These are phyloP conservation scores for Laetiporus sulphureus DNA, from an alignment of 1,284 basidiomycete genomes.

Conservation along the genomic window DNA sequence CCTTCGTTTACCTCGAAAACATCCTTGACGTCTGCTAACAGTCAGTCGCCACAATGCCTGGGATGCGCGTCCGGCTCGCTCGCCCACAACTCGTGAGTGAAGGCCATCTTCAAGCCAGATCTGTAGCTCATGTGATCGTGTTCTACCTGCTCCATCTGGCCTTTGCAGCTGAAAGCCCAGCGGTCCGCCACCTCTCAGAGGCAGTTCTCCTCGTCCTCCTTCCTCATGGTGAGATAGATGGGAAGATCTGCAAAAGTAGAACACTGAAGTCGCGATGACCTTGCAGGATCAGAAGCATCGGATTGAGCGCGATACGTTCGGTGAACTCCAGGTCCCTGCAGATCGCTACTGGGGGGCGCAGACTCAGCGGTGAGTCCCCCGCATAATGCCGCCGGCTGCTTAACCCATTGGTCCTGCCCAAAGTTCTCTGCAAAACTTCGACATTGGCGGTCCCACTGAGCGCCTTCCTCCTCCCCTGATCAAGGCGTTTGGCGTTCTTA, in stretches of 20 bases:
- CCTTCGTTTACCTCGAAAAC: too few relatives aligned
- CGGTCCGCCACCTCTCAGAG: constrained; percentile 21
- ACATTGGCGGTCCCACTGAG: constrained; percentile 93
- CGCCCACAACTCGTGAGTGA: constrained; percentile 24
- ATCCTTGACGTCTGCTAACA: too few relatives aligned
- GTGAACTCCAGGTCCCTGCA: constrained; percentile 88
- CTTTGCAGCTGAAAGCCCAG: constrained; percentile 20
- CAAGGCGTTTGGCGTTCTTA: constrained; percentile 96
- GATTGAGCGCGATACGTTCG: constrained; percentile 82
- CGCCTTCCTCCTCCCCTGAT: constrained; percentile 92
- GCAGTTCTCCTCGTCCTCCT: constrained; percentile 31
- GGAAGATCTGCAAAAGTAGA: too few relatives aligned
- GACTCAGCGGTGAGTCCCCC: constrained; percentile 72
- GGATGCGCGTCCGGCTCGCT: constrained; percentile 16
- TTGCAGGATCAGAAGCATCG: constrained; percentile 46
- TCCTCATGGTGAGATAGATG: constrained; percentile 38
- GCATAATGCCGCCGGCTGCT: background rate
- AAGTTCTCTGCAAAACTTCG: constrained; percentile 95
- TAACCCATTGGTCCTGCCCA: too few relatives aligned
- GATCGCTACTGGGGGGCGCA: constrained; percentile 99
- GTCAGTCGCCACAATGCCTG: too few relatives aligned
- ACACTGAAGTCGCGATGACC: too few relatives aligned
- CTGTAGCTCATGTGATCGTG: constrained; percentile 29
- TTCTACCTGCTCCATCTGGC: constrained; percentile 14
- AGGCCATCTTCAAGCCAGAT: background rate